phyloP scores from a whole-genome alignment of 2,329 filamentous ascomycete species.

The Clonostachys sp. region DNA sequence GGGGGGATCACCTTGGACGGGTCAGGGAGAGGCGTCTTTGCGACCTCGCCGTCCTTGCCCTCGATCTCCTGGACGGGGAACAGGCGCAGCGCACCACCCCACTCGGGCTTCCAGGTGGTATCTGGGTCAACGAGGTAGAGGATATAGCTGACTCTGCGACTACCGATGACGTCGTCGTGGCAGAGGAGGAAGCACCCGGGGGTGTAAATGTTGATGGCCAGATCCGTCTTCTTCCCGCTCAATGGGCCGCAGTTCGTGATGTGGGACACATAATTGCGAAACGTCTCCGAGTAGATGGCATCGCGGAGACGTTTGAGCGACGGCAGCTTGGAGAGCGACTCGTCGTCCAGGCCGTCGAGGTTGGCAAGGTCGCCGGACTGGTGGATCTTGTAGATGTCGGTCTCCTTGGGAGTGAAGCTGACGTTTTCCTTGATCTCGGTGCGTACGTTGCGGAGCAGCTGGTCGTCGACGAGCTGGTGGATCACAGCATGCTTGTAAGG shows the following conservation, averaged over 20 bases:
- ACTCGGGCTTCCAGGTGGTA: constrained; percentile 81
- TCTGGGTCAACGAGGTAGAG: constrained; percentile 94
- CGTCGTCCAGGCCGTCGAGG: constrained; percentile 86
- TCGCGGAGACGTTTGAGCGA: constrained; percentile 90
- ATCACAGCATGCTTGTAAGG: constrained; percentile 95
- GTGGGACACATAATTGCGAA: constrained; percentile 81
- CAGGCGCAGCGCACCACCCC: constrained; percentile 87
- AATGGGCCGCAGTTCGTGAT: constrained; percentile 84
- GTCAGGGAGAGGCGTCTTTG: constrained; percentile 77
- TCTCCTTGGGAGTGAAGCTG: constrained; percentile 96
- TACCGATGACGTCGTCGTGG: constrained; percentile 99
- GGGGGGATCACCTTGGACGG: constrained; percentile 81
- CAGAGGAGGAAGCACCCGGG: constrained; percentile 93
- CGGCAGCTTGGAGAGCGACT: constrained; percentile 78
- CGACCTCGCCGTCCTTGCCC: constrained; percentile 62
- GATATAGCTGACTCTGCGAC: constrained; percentile 91
- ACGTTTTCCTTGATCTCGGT: constrained; percentile 86
- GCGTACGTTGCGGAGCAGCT: constrained; percentile 80
- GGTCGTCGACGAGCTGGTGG: constrained; percentile 70
- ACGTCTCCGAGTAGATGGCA: constrained; percentile 84
- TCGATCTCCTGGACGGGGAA: constrained; percentile 67
- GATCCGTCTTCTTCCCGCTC: constrained; percentile 92
- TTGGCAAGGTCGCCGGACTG: constrained; percentile 97
- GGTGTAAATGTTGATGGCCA: constrained; percentile 98
- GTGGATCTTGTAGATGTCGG: constrained; percentile 99